Base-by-base conservation (phyloP, 2,329 filamentous ascomycete species). In the Botrytis squamosa region DNA sequence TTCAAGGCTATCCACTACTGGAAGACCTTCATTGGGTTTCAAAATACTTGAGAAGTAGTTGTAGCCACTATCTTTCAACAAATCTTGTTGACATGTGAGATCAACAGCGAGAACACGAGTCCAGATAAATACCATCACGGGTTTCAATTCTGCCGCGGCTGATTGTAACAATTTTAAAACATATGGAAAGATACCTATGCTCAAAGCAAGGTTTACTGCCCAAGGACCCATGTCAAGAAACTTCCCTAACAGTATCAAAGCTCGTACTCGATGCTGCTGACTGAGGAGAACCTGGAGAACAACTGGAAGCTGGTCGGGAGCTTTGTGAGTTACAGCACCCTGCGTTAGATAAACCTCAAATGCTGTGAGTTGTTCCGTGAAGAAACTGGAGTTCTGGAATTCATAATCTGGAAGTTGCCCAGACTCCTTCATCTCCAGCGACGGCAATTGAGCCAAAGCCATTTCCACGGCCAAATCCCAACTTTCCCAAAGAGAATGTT, bases 111-210 rank as follows among this genome's bases (percentile, higher is more conserved):
- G 89, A 62, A 99, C 94, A 67, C 96, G 90, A 9, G 96, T 95
- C 96, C 96, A 99, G 76, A 99, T 99, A 82, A 98, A 99, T 8
- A 99, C 95, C 96, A 99, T 98, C 75, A 98, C 95, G 0, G 96
- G 95, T 81, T 98, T 98, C 75, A 99, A 85, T 82, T 99, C 96
- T 65, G 94, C 89, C 0, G 96, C 96, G 65, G 97, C 95, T 7
- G 96, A 98, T 82, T 99, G 96, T 29, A 99, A 85, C 40, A 99
- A 86, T 83, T 99, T 99, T 49, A 99, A 85, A n/a, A 99, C 96
- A 81, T 99, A 99, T 0, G 96, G 96, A 82, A 99, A 99, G 76
- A 99, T 99, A 38, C 96, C 96, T 75, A 99, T 99, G 82, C 95
- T 98, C 25, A 99, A 87, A 25, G 96, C 96, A 59, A 99, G 89